Conservation (phyloP, 805 yeast species). For the Starmerella khaoyaiensis region DNA sequence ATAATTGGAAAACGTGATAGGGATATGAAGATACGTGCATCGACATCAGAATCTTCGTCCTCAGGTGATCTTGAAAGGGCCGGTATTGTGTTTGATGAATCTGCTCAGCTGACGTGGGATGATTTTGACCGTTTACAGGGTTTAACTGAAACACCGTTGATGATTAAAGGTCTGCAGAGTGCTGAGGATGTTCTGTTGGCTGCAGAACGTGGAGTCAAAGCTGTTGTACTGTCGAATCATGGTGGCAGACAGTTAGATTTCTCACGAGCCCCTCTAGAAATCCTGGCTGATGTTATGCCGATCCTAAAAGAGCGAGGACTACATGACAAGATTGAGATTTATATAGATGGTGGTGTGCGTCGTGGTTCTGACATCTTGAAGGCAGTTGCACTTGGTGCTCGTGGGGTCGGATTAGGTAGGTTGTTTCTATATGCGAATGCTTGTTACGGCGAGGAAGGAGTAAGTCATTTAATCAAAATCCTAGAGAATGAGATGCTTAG, state of each 20-base stretch:
- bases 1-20: conserved; percentile 81
- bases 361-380: conserved; percentile 64
- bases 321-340: conserved; percentile 43
- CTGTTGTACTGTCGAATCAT: conserved; percentile 73
- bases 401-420: conserved; percentile 61
- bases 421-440: conserved; percentile 66
- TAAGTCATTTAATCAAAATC: conserved; percentile 47
- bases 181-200: conserved; percentile 67
- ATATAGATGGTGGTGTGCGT: conserved; percentile 64
- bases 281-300: conserved; percentile 57
- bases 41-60: conserved; percentile 40
- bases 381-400: conserved; percentile 65
- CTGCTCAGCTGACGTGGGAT: conserved; percentile 29
- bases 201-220: conserved; percentile 55
- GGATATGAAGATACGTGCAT: conserved; percentile 36
- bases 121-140: conserved; percentile 28
- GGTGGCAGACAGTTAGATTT: conserved; percentile 85
- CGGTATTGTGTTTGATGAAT: conserved; percentile 35
- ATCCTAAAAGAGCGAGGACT: conserved; percentile 23
- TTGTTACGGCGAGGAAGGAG: conserved; percentile 67
- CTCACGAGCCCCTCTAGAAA: conserved; percentile 57
- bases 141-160: conserved; percentile 28
- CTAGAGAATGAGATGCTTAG: conserved; percentile 55
- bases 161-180: conserved; percentile 71
- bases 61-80: conserved; percentile 73